phyloP scores from a whole-genome alignment of 2,329 filamentous ascomycete genomes.

The Beauveria medogensis region DNA sequence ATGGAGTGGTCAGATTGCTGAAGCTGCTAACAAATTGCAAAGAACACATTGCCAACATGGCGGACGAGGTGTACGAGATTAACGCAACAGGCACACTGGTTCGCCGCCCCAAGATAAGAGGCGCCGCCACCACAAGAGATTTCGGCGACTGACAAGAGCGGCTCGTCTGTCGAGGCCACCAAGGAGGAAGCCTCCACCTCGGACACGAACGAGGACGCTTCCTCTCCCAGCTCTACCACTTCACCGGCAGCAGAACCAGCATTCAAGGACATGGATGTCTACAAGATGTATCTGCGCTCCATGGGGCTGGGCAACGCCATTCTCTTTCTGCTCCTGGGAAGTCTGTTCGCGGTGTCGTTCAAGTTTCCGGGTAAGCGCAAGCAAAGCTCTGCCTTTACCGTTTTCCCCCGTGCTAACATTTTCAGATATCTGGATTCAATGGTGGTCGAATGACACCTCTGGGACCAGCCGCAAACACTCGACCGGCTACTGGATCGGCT shows the following conservation, averaged over 20 bases:
- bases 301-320: background rate
- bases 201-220: background rate
- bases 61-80: background rate
- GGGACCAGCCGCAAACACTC: background rate
- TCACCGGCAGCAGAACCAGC: background rate
- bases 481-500: background rate
- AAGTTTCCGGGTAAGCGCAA: background rate
- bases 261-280: background rate
- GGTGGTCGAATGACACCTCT: background rate
- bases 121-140: background rate
- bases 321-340: background rate
- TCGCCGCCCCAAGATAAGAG: background rate
- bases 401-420: background rate
- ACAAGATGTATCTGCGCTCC: background rate
- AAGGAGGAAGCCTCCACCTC: background rate
- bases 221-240: background rate
- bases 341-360: background rate
- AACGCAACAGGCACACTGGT: background rate
- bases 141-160: background rate
- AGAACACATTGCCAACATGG: conserved; percentile 3
- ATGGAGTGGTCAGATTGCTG: too few relatives aligned
- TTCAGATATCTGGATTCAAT: conserved; percentile 1
- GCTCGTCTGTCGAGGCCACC: background rate
- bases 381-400: too few relatives aligned
- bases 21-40: background rate